A percentile compares a stretch with the other conserved stretches of the same genome.
Evolutionary conservation across 1,284 basidiomycete species (phyloP).

Genomic region (Cutaneotrichosporon mucoides): DNA sequence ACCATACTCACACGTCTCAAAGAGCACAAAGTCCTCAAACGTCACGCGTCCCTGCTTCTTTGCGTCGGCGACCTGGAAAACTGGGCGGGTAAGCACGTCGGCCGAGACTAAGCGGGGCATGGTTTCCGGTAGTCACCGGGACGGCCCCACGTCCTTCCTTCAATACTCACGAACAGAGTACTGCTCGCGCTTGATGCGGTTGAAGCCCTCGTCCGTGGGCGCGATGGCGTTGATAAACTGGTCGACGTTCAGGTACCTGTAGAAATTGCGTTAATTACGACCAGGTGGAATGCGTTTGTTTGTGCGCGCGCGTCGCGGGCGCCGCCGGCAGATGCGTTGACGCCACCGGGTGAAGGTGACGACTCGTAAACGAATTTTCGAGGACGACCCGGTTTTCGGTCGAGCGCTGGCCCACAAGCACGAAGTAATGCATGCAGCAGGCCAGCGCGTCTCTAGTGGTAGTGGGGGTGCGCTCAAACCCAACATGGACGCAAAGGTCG

Average conservation of each 20-base stretch:
- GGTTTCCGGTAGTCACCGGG: background rate
- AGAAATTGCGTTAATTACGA: background rate
- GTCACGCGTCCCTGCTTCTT: constrained; percentile 72
- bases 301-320: background rate
- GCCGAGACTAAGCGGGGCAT: background rate
- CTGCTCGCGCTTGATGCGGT: constrained; percentile 76
- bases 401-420: no score
- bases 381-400: no score
- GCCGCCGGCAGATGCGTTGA: background rate
- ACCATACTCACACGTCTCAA: constrained; percentile 61
- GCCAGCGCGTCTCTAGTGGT: no score
- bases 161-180: constrained; percentile 60
- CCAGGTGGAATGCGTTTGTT: background rate
- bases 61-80: constrained; percentile 86
- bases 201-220: constrained; percentile 68
- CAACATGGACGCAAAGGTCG: no score
- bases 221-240: constrained; percentile 91
- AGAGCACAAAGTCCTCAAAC: constrained; percentile 91
- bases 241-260: constrained; percentile 69
- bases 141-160: background rate
- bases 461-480: no score
- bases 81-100: constrained; percentile 21
- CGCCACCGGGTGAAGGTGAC: background rate
- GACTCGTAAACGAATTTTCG: constrained; percentile 2
- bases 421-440: background rate